A percentile compares a stretch with the other conserved stretches of the same genome.
Evolutionary conservation across 2,329 filamentous ascomycete species (phyloP).

Genomic region (Corinectria fuckeliana): DNA sequence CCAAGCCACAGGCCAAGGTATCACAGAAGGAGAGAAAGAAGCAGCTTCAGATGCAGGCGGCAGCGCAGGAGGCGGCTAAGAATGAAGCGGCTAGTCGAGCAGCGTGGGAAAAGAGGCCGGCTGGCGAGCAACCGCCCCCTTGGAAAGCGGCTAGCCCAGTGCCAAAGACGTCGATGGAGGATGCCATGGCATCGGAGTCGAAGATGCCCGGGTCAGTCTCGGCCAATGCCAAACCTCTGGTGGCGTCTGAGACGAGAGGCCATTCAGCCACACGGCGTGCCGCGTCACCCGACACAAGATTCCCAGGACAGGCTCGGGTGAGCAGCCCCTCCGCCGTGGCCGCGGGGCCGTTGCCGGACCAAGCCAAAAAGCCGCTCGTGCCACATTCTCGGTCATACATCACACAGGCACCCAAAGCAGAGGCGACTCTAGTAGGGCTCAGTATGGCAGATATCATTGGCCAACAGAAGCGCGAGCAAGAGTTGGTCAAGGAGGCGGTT

Average conservation of each 20-base stretch:
- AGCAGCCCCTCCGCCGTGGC: constrained; percentile 42
- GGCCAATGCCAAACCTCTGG: constrained; percentile 49
- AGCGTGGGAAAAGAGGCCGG: constrained; percentile 53
- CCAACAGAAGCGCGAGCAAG: constrained; percentile 85
- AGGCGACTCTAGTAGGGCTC: constrained; percentile 70
- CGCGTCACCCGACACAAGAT: constrained; percentile 68
- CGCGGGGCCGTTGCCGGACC: constrained; percentile 37
- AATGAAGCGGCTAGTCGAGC: constrained; percentile 41
- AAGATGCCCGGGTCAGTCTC: constrained; percentile 37
- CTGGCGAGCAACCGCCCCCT: constrained; percentile 55
- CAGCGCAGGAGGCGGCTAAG: constrained; percentile 49
- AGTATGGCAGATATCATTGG: constrained; percentile 89
- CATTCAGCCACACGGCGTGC: constrained; percentile 54
- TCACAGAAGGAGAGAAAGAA: constrained; percentile 94
- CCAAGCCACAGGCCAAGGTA: constrained; percentile 63
- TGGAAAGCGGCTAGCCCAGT: constrained; percentile 68
- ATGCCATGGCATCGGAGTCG: constrained; percentile 49
- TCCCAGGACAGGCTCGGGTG: constrained; percentile 61
- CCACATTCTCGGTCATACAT: constrained; percentile 69
- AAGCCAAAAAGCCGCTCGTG: constrained; percentile 51
- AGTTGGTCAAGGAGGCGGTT: constrained; percentile 79
- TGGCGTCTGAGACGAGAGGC: constrained; percentile 50
- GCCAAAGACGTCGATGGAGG: constrained; percentile 57
- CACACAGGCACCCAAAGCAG: constrained; percentile 62
- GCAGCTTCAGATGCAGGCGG: constrained; percentile 72